phyloP scores from a whole-genome alignment of 345 rosid genomes.

The Aquilaria sinensis region DNA sequence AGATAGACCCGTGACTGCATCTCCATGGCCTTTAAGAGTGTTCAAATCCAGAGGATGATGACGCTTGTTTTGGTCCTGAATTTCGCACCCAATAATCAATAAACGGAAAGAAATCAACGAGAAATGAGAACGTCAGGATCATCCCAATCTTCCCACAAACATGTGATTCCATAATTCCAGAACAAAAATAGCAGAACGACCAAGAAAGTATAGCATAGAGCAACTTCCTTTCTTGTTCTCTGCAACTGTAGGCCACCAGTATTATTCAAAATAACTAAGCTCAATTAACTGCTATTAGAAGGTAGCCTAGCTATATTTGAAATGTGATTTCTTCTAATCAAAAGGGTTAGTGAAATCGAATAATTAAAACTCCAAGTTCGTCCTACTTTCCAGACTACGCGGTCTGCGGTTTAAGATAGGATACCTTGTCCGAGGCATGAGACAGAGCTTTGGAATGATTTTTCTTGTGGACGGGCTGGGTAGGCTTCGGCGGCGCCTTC shows the following conservation, averaged over 20 bases:
- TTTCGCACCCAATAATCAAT: constrained; percentile 2
- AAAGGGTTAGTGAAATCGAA: background rate
- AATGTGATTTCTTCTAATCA: no score
- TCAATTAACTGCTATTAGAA: no score
- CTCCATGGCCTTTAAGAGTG: constrained; percentile 95
- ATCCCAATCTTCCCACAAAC: constrained; percentile 1
- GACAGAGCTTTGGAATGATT: constrained; percentile 59
- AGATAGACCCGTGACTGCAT: constrained; percentile 73
- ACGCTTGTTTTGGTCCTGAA: constrained; percentile 67
- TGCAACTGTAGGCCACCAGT: no score
- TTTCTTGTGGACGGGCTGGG: constrained; percentile 40
- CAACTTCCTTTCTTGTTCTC: no score
- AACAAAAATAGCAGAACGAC: background rate
- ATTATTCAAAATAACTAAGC: no score
- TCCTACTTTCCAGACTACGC: background rate
- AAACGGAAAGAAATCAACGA: background rate
- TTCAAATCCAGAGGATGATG: constrained; percentile 92
- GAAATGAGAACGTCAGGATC: background rate
- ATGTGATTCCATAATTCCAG: background rate
- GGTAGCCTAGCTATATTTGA: no score
- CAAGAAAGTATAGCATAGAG: background rate
- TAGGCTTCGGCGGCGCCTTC: constrained; percentile 45
- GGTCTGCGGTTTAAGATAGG: background rate
- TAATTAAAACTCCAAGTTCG: background rate
- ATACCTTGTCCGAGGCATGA: constrained; percentile 60